These are phyloP conservation scores for Penicillium glabrum DNA, from an alignment of 2,329 filamentous ascomycete genomes.

Conservation along the genomic window DNA sequence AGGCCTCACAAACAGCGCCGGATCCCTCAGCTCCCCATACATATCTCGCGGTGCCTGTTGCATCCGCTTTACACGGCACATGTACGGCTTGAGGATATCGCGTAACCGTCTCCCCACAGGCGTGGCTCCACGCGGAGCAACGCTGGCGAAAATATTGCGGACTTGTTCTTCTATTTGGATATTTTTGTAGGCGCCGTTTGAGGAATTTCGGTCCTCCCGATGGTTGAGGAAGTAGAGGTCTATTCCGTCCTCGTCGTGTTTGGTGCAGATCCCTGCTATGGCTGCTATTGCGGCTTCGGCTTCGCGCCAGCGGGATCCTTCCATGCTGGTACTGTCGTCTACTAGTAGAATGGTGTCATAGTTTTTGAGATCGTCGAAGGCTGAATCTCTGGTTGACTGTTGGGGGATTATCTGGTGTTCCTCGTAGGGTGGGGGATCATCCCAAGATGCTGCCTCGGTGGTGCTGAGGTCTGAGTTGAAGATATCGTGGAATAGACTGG, in stretches of 20 bases:
- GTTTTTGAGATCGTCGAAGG: conserved; percentile 69
- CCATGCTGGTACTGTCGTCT: conserved; percentile 90
- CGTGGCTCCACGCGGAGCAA: conserved; percentile 66
- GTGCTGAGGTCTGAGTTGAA: not conserved
- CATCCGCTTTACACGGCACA: conserved; percentile 54
- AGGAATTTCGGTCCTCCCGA: conserved; percentile 39
- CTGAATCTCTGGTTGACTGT: not conserved
- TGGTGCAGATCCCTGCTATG: conserved; percentile 79
- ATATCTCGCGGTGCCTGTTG: conserved; percentile 39
- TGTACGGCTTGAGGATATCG: conserved; percentile 71
- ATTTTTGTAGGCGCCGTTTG: conserved; percentile 61
- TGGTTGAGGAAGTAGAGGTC: conserved; percentile 92
- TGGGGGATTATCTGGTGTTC: too few species aligned
- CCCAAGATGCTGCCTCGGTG: conserved; percentile 1
- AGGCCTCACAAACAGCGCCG: conserved; percentile 60
- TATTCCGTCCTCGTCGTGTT: conserved; percentile 78
- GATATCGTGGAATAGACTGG: not conserved
- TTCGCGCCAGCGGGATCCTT: conserved; percentile 72
- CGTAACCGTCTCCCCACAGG: conserved; percentile 72
- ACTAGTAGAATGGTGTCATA: conserved; percentile 92
- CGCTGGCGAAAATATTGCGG: conserved; percentile 66
- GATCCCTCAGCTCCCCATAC: conserved; percentile 24
- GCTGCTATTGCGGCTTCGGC: conserved; percentile 66
- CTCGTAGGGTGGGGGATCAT: conserved; percentile 17
- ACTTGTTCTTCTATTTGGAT: conserved; percentile 62